Evolutionary conservation across 108 stramenopile species (phyloP).

Genomic region (Stephanodiscus minutulus): DNA sequence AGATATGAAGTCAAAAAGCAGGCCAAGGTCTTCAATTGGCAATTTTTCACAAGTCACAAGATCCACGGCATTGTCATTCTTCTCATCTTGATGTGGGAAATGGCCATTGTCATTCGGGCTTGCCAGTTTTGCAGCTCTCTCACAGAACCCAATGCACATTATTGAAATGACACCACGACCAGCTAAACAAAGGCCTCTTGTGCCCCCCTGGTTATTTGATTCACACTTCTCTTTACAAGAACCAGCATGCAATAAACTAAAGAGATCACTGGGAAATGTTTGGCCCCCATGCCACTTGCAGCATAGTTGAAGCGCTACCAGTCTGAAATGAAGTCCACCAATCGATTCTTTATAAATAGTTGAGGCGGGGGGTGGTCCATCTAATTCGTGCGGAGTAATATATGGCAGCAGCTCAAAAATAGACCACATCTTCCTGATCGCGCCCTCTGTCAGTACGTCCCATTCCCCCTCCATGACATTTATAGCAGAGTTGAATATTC

Average conservation of each 20-base stretch:
- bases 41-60: no score
- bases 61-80: no score
- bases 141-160: slow-evolving; percentile 54
- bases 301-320: slow-evolving; percentile 33
- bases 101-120: neutral
- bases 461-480: slow-evolving; percentile 16
- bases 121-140: slow-evolving; percentile 7
- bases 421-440: slow-evolving; percentile 30
- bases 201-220: neutral
- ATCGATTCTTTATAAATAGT: neutral
- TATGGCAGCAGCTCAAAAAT: slow-evolving; percentile 35
- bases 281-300: slow-evolving; percentile 31
- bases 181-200: slow-evolving; percentile 5
- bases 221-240: neutral
- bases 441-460: slow-evolving; percentile 14
- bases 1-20: slow-evolving; percentile 54
- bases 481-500: slow-evolving; percentile 27
- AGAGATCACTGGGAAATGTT: slow-evolving; percentile 17
- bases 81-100: neutral
- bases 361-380: neutral
- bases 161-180: slow-evolving; percentile 36
- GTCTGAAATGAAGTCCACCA: slow-evolving; percentile 18
- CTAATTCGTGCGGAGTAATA: neutral
- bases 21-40: slow-evolving; percentile 12
- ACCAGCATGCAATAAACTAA: slow-evolving; percentile 11